Percentiles rank a stretch among this genome's conserved stretches.
Conservation (phyloP, 257 asterid species). For the Paulownia fortunei region DNA sequence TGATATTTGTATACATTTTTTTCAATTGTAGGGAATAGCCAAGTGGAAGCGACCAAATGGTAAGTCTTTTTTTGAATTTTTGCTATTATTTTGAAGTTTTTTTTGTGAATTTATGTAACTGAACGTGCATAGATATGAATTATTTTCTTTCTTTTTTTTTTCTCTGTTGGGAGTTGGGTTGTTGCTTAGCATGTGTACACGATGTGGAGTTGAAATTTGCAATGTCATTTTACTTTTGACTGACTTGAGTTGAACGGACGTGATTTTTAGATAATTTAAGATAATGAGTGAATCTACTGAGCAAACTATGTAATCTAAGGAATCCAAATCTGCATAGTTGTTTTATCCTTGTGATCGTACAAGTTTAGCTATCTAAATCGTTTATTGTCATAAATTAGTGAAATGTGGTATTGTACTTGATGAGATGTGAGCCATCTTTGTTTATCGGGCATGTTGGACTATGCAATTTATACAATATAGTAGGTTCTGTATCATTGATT, state of each 20-base stretch:
- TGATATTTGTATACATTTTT: conserved; percentile 12
- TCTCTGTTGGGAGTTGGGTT: conserved; percentile 5
- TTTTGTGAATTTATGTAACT: not conserved
- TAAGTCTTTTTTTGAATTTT: conserved; percentile 22
- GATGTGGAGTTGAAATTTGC: conserved; percentile 9
- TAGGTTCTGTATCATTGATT: not conserved
- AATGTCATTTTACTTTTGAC: not conserved
- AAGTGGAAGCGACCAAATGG: conserved; percentile 57
- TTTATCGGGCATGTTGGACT: conserved; percentile 3
- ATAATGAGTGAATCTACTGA: conserved; percentile 4
- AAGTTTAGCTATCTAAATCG: not conserved
- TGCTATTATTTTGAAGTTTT: not conserved
- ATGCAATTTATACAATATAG: not conserved
- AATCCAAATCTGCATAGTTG: not conserved
- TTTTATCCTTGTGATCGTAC: not conserved
- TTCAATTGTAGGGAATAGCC: conserved; percentile 41
- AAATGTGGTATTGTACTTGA: conserved; percentile 4
- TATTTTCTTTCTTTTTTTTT: not conserved
- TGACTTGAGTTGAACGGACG: not conserved
- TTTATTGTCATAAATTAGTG: not conserved
- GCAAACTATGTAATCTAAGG: not conserved
- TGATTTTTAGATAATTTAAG: conserved; percentile 7
- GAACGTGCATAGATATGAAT: not conserved
- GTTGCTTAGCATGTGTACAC: not conserved
- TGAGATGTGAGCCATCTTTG: not conserved